Evolutionary conservation across 352 stramenopile genomes (phyloP).

Genomic region (Phytophthora hibernalis): DNA sequence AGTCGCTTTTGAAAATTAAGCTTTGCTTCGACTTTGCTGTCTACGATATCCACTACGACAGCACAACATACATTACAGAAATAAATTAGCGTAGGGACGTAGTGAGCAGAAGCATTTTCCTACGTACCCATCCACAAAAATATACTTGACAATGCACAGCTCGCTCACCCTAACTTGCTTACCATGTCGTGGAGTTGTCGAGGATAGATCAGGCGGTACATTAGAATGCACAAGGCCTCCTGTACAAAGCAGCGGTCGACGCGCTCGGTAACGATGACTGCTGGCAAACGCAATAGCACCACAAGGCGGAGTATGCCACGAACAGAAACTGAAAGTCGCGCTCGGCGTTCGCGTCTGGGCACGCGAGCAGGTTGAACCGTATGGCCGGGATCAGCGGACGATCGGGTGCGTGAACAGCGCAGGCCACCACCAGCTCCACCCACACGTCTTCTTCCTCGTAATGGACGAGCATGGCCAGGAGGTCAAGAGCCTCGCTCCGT

Average conservation of each 20-base stretch:
- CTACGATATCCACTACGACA: constrained; percentile 1
- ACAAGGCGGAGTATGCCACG: background rate
- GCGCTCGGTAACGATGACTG: background rate
- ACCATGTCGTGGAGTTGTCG: background rate
- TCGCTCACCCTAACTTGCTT: background rate
- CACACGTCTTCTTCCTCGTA: background rate
- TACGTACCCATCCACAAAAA: constrained; percentile 2
- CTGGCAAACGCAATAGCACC: background rate
- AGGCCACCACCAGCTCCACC: background rate
- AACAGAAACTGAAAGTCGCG: constrained; percentile 2
- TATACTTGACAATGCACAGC: constrained; percentile 5
- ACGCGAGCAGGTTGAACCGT: background rate
- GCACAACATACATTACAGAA: background rate
- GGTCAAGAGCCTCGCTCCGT: background rate
- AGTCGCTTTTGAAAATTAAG: background rate
- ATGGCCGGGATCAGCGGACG: background rate
- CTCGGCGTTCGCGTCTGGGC: background rate
- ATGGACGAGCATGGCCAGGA: background rate
- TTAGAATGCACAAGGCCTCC: background rate
- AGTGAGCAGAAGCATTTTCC: background rate
- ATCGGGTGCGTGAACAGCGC: background rate
- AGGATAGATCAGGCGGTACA: background rate
- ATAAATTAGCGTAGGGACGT: background rate
- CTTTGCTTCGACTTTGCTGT: constrained; percentile 3
- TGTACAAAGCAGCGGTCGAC: background rate